Percentiles rank a stretch among this genome's conserved stretches.
These are phyloP conservation scores for Tuber brumale DNA, from an alignment of 495 filamentous ascomycete genomes.

Conservation along the genomic window DNA sequence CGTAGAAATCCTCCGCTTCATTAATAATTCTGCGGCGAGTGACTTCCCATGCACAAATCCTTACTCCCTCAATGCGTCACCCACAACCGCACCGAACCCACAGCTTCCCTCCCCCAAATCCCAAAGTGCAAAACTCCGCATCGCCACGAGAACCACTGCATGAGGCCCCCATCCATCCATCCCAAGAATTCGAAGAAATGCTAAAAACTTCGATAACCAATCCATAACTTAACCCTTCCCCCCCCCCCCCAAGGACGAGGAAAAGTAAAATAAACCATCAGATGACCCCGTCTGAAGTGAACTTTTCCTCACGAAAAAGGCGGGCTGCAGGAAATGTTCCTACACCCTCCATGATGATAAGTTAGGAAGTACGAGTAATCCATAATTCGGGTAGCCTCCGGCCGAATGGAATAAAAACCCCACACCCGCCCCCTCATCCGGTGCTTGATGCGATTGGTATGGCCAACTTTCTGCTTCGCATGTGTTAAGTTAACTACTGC, in stretches of 20 bases:
- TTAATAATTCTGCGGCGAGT: neutral
- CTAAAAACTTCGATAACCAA: neutral
- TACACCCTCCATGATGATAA: neutral
- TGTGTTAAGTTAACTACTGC: neutral
- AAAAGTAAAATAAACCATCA: neutral
- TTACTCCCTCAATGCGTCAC: neutral
- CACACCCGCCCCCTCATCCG: neutral
- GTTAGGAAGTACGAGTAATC: neutral
- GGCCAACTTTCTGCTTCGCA: neutral
- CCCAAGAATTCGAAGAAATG: neutral
- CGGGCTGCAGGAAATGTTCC: neutral
- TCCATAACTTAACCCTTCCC: neutral
- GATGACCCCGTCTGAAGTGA: neutral
- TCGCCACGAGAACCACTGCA: neutral
- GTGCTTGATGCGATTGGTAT: constrained; percentile 1
- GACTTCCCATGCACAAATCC: neutral
- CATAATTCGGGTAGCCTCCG: neutral
- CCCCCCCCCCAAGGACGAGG: neutral
- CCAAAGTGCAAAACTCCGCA: neutral
- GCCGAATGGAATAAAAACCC: neutral
- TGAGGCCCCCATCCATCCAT: neutral
- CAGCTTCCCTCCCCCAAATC: no score
- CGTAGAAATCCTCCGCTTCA: neutral
- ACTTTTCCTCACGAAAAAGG: neutral
- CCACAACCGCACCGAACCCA: neutral